Base-by-base conservation (phyloP, 164 flowering plant species). In the Vitis cinerea region DNA sequence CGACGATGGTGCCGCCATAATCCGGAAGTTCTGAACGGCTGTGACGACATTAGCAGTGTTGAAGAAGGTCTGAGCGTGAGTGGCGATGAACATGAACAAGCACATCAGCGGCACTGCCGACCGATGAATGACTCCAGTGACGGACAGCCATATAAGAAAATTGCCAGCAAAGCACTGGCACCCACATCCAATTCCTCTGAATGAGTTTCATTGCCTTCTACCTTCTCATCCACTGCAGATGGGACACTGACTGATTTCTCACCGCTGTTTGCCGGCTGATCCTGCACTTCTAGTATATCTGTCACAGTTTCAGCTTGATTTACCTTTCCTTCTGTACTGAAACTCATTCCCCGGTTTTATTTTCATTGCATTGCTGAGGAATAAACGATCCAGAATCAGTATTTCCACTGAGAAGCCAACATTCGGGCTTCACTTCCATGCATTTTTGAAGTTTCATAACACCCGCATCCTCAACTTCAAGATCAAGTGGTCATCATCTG, bases 1-100 rank as follows among this genome's bases (percentile, higher is more conserved):
- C 97, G 47, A 94, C 93, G 54, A 76, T 82, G 50, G 95, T 94
- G 3, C 98, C 98, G 52, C 97, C 78, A 55, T 86, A 84, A 54
- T 77, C 77, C 0, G 85, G 86, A 90, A 92, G 59, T 92, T 94
- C 61, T 71, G 78, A 1, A 94, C 92, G 14, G 87, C 89, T 13
- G 88, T 83, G 27, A 94, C 97, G 57, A 92, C 98, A 60, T 87
- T 81, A 1, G 89, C 90, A 19, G 98, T 94, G 68, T 17, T 17
- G 19, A 17, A 17, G 19, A 17, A 17, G 19, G 19, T 17, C 19
- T 17, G 98, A 4, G 90, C 85, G 50, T 94, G 97, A 15, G 95
- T 91, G 9, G 97, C 98, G 50, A 90, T 23, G 61, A 92, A 17
- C 19, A 17, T 17, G 19, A 17, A 17, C 19, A 17, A 17, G 19